Evolutionary conservation across 2,329 filamentous ascomycete species (phyloP).

Genomic region (Diatrype stigma): DNA sequence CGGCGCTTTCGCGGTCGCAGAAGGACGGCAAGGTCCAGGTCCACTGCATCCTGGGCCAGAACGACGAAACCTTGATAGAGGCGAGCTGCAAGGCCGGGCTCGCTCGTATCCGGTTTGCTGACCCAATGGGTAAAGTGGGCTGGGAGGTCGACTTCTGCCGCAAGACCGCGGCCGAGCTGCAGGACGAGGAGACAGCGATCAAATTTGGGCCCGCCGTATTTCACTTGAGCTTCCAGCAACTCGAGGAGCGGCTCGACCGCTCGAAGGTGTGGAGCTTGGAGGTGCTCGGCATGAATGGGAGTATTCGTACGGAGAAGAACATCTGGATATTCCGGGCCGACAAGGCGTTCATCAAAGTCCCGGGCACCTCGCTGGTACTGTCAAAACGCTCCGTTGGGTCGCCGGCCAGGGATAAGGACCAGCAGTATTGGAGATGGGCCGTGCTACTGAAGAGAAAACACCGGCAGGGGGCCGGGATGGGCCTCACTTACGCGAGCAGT

Average conservation of each 20-base stretch:
- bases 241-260: conserved; percentile 29
- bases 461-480: conserved; percentile 22
- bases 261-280: conserved; percentile 26
- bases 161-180: conserved; percentile 3
- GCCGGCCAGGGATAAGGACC: conserved; percentile 8
- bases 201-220: conserved; percentile 14
- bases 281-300: conserved; percentile 38
- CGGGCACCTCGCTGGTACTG: conserved; percentile 33
- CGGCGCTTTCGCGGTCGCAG: conserved; percentile 20
- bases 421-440: conserved; percentile 23
- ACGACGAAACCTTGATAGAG: conserved; percentile 18
- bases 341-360: conserved; percentile 31
- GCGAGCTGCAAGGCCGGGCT: conserved; percentile 20
- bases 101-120: conserved; percentile 25
- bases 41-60: conserved; percentile 9
- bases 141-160: conserved; percentile 14
- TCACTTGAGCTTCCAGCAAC: conserved; percentile 14
- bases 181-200: not conserved
- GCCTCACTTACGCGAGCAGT: conserved; percentile 32
- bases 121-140: conserved; percentile 7
- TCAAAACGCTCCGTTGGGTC: conserved; percentile 31
- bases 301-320: conserved; percentile 25
- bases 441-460: conserved; percentile 25
- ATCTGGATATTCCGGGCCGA: conserved; percentile 30
- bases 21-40: conserved; percentile 3